Base-by-base conservation (phyloP, 129 eudicot species). In the Calendula officinalis region DNA sequence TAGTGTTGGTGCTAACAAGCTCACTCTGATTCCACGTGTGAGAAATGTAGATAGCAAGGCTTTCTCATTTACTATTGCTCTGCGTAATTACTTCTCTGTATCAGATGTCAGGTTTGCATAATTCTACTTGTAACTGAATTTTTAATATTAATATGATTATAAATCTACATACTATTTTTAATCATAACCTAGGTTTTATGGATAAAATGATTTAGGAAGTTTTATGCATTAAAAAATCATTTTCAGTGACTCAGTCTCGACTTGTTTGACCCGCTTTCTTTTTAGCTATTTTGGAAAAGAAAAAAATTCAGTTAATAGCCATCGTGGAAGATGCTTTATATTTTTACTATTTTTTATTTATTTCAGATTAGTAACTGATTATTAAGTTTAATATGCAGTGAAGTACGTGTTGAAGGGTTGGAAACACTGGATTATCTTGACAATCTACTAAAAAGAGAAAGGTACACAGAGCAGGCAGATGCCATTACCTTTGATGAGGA, bases 341-440 rank as follows among this genome's bases (percentile, higher is more conserved):
- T 70, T 34, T n/a, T n/a, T n/a, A n/a, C n/a, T n/a, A n/a, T n/a
- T n/a, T n/a, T n/a, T n/a, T 66, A 37, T 46, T 51, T 34, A 43
- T 72, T 77, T 61, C 55, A 68, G 44, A 71, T 30, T 44, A n/a
- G n/a, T n/a, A n/a, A n/a, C n/a, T n/a, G n/a, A 10, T 80, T 77
- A 75, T 44, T 17, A 68, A 43, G 46, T 80, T 77, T 75, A 34
- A 73, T 78, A 75, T 79, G 73, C 86, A 90, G 97, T 77, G 97
- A 90, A 81, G 97, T 90, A 72, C 91, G 97, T 46, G 85, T 90
- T 62, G 97, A 90, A 82, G 97, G 97, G 44, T 72, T 90, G 79
- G 97, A 90, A 83, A 90, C 95, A 52, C 95, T 90, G 12, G 95
- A 90, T 75, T 90, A 86, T 80, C 66, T 90, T 10, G 97, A 90